phyloP scores from a whole-genome alignment of 164 flowering plant genomes.

The Litsea cubeba region DNA sequence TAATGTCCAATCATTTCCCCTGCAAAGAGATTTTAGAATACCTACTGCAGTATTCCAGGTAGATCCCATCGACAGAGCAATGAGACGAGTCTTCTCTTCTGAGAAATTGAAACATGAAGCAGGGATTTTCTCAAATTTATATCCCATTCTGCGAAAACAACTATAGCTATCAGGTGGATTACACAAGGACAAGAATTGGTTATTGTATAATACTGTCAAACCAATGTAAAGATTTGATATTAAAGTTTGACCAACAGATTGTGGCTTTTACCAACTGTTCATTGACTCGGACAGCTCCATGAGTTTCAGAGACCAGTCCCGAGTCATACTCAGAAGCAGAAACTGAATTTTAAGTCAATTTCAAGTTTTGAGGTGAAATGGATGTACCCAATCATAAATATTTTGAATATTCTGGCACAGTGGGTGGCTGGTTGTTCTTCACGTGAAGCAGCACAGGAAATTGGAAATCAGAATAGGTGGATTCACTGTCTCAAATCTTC shows the following conservation, averaged over 20 bases:
- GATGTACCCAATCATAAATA: too few relatives aligned
- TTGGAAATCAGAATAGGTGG: not conserved
- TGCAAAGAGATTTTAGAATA: conserved; percentile 56
- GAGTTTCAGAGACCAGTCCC: not conserved
- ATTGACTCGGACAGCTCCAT: not conserved
- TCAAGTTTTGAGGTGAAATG: too few relatives aligned
- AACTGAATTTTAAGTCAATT: not conserved
- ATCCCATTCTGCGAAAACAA: conserved; percentile 59
- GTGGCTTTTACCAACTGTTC: too few relatives aligned
- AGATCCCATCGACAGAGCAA: conserved; percentile 48
- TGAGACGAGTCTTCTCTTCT: conserved; percentile 41
- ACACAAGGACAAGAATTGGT: not conserved
- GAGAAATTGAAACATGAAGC: conserved; percentile 59
- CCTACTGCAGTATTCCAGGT: conserved; percentile 58
- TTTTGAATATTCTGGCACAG: too few relatives aligned
- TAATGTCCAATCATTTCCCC: conserved; percentile 63
- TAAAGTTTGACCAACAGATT: not conserved
- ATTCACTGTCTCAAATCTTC: not conserved
- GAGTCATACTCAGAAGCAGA: not conserved
- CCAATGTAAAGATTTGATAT: not conserved
- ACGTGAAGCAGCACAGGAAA: not conserved
- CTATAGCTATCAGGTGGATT: not conserved
- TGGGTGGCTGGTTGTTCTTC: not conserved
- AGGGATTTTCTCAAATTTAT: conserved; percentile 64
- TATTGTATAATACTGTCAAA: too few relatives aligned